A percentile compares a stretch with the other conserved stretches of the same genome.
phyloP scores from a whole-genome alignment of 164 flowering plant species.

The Macadamia integrifolia region DNA sequence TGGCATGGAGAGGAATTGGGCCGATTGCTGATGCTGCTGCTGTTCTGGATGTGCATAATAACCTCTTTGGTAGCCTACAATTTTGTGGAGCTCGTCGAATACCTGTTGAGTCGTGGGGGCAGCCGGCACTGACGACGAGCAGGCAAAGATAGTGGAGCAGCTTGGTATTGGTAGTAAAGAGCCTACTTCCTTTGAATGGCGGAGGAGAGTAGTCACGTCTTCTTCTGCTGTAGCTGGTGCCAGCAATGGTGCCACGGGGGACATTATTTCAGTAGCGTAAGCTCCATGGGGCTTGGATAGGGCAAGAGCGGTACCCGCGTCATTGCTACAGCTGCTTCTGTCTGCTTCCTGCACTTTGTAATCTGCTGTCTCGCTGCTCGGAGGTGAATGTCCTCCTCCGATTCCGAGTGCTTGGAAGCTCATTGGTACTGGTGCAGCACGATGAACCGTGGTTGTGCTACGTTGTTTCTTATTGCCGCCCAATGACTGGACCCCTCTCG shows the following conservation, averaged over 20 bases:
- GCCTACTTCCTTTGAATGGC: slow-evolving; percentile 11
- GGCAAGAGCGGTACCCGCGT: slow-evolving; percentile 36
- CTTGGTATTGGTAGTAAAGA: slow-evolving; percentile 10
- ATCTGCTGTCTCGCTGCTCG: slow-evolving; percentile 7
- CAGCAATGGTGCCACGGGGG: slow-evolving; percentile 12
- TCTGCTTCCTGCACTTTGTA: slow-evolving; percentile 21
- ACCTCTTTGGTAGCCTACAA: slow-evolving; percentile 43
- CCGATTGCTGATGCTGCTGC: slow-evolving; percentile 23
- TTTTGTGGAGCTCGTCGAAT: slow-evolving; percentile 59
- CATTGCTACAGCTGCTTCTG: slow-evolving; percentile 34
- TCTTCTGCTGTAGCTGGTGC: slow-evolving; percentile 14
- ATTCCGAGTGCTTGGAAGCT: slow-evolving; percentile 17
- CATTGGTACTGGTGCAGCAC: not conserved
- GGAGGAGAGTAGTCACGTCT: slow-evolving; percentile 12
- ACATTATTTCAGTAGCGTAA: slow-evolving; percentile 10
- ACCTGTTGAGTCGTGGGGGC: not conserved
- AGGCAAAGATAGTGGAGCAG: slow-evolving; percentile 17
- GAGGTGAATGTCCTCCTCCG: slow-evolving; percentile 16
- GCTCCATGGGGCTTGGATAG: slow-evolving; percentile 25
- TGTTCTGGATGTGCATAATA: slow-evolving; percentile 16
- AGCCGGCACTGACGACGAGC: slow-evolving; percentile 17
- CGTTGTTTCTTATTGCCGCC: slow-evolving; percentile 2
- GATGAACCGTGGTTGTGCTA: slow-evolving; percentile 11
- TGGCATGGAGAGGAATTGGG: slow-evolving; percentile 11
- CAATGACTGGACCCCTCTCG: slow-evolving; percentile 15